Base-by-base conservation (phyloP, 768 basidiomycete genomes). In the Suillus bovinus region DNA sequence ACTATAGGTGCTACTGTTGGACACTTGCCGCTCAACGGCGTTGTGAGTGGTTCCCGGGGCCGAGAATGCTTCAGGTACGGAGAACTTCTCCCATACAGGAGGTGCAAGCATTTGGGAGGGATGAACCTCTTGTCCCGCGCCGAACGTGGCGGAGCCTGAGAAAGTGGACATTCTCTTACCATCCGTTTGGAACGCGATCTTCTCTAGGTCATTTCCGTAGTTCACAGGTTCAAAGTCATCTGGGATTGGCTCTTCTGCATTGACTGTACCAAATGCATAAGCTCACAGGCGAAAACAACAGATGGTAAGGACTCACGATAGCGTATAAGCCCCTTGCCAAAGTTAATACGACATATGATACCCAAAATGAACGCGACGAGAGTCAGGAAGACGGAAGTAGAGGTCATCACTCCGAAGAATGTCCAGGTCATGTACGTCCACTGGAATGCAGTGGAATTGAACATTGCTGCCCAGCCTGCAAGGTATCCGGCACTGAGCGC, bases 381-480 rank as follows among this genome's bases (percentile, higher is more conserved):
- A 2, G 84, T 82, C 52, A 93, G 78, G 58, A 82, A 67, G 14
- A 86, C 84, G 0, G 90, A 88, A 2, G 82, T 76, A 10, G 78
- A 71, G 9, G 84, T 79, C 77, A 89, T 87, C 61, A 88, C 70
- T 55, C 83, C 80, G 74, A 93, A 93, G 80, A 93, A 91, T 5
- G 72, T 73, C 91, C 91, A 93, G 14, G 84, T 84, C 47, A 80
- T 73, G 71, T 89, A 91, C 20, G 86, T 87, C 88, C 89, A 90
- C 52, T 87, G 84, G 82, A 93, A 93, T 4, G 88, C 84, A 8
- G 77, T 78, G 31, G 88, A 85, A 58, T 84, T 76, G 72, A 94
- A 91, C 86, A 92, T 89, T 62, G 85, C 72, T 54, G 86, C 79
- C 87, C 87, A 93, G 44, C 84, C 88, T 41, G 77, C 81, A 22